Base-by-base conservation (phyloP, 2,329 filamentous ascomycete genomes). In the Chaetomium sp. region DNA sequence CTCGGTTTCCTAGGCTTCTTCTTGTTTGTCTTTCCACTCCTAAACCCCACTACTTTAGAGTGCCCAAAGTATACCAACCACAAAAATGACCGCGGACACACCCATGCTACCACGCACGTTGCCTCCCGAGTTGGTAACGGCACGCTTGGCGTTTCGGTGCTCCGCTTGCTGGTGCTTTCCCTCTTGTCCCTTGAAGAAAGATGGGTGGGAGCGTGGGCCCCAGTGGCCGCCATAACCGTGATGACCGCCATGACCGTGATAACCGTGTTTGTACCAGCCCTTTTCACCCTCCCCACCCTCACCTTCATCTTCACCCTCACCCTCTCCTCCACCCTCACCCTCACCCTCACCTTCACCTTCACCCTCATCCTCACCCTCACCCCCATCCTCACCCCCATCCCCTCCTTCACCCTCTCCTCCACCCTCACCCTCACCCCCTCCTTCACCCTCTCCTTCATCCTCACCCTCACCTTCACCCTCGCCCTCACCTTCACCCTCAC, bases 381-480 rank as follows among this genome's bases (percentile, higher is more conserved):
- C 58, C 10, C 35, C 59, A 3, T 35, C 59, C 13, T 21, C 25
- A 3, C 33, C 38, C 33, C 50, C 38, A 4, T 33, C 35, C 2
- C 50, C 38, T 23, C 50, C 50, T 12, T 55, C 50, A 13, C 38
- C 49, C 21, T 57, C 47, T 6, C 10, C 25, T 13, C 23, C 45
- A 8, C 53, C 21, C 3, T 56, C 53, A 29, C 45, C 45, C 21
- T 42, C 53, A 12, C 33, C 55, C 1, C 57, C 33, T 31, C 60
- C 54, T 16, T 53, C 47, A n/a, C 19, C 25, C 16, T 53, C 47
- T 16, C 27, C 29, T 5, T 56, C 61, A 4, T 27, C 45, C 6
- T 56, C 33, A 29, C 25, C 59, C 12, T 57, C 23, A n/a, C 53
- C 49, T 10, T 55, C 57, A 1, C 45, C 56, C 29, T 64, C 62